A percentile compares a stretch with the other conserved stretches of the same genome.
These are phyloP conservation scores for Synchytrium microbalum DNA, from an alignment of 371 early-diverging fungal genomes.

Conservation along the genomic window DNA sequence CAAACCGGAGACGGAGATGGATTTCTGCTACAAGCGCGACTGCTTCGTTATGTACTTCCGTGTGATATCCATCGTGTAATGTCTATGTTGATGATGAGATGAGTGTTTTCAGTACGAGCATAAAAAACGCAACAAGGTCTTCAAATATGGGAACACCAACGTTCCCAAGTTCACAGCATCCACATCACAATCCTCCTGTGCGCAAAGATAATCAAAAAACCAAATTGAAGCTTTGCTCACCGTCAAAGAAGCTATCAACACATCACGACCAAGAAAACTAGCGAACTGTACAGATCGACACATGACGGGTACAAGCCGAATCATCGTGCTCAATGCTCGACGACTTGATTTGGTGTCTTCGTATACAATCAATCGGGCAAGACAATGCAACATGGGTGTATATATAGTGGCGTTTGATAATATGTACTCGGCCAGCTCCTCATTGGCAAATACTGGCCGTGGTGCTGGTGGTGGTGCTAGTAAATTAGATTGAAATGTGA, in stretches of 20 bases:
- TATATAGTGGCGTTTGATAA: background rate
- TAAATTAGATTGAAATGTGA: background rate
- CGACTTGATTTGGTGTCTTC: constrained; percentile 5
- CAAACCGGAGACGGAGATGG: constrained; percentile 32
- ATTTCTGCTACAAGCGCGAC: constrained; percentile 38
- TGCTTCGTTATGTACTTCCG: constrained; percentile 38
- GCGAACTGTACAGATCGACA: background rate
- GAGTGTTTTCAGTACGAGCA: no score
- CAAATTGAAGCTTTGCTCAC: no score
- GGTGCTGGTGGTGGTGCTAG: no score
- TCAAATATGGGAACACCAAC: no score
- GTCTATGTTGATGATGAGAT: constrained; percentile 12
- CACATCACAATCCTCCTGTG: no score
- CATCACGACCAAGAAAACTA: constrained; percentile 19
- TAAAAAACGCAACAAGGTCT: no score
- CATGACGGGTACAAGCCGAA: background rate
- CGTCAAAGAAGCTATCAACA: constrained; percentile 26
- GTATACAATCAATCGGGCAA: background rate
- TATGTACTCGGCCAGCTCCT: background rate
- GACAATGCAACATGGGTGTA: background rate
- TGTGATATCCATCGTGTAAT: constrained; percentile 45
- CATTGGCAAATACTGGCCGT: background rate
- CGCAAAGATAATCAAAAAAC: no score
- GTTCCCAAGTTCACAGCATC: no score
- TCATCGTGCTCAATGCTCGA: background rate